These are phyloP conservation scores for Chalara sp. DNA, from an alignment of 2,329 filamentous ascomycete genomes.

Conservation along the genomic window DNA sequence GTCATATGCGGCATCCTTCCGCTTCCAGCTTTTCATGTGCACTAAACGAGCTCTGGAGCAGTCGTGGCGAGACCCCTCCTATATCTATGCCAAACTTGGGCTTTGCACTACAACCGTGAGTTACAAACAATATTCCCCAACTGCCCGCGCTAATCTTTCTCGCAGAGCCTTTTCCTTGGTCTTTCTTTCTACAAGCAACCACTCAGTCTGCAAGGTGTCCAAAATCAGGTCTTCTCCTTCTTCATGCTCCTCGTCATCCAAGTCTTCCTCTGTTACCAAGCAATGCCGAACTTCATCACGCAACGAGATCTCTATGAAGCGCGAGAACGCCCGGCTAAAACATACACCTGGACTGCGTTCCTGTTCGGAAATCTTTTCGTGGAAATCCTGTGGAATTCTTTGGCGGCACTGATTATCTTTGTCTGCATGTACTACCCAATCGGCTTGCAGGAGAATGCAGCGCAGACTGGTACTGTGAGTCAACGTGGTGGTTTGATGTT, in stretches of 20 bases:
- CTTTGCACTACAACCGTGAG: constrained; percentile 35
- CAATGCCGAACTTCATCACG: constrained; percentile 64
- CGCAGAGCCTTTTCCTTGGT: constrained; percentile 51
- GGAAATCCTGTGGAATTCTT: constrained; percentile 76
- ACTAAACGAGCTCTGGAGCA: constrained; percentile 65
- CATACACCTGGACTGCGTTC: constrained; percentile 30
- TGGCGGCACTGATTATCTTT: constrained; percentile 56
- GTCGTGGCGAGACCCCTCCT: constrained; percentile 71
- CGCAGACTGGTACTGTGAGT: constrained; percentile 34
- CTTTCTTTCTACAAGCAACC: constrained; percentile 59
- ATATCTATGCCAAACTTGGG: constrained; percentile 64
- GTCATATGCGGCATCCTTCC: constrained; percentile 75
- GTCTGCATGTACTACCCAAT: constrained; percentile 78
- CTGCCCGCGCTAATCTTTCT: constrained; percentile 12
- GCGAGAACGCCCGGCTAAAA: constrained; percentile 26
- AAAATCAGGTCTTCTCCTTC: constrained; percentile 65
- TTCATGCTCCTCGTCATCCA: constrained; percentile 70
- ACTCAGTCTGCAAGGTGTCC: constrained; percentile 56
- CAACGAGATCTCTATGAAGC: constrained; percentile 63
- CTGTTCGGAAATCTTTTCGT: constrained; percentile 53
- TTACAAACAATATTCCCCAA: not conserved
- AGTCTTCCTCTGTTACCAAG: constrained; percentile 55
- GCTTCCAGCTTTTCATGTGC: constrained; percentile 56
- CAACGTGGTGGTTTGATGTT: constrained; percentile 62
- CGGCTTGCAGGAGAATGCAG: constrained; percentile 54